Percentiles rank a stretch among this genome's conserved stretches.
Conservation (phyloP, 257 asterid genomes). For the Coffea canephora region DNA sequence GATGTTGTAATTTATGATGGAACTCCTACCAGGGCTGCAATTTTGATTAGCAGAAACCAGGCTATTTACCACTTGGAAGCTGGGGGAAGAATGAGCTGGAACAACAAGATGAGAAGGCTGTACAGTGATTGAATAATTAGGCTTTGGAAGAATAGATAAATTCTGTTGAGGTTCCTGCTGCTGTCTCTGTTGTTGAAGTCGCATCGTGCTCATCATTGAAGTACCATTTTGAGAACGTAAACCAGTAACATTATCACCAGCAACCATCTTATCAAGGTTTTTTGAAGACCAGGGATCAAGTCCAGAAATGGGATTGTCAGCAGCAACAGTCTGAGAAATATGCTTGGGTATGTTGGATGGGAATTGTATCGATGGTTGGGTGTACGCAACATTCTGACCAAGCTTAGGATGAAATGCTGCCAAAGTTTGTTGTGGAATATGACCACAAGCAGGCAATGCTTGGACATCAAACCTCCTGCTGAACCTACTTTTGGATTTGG, state of each 20-base stretch:
- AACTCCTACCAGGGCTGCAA: conserved; percentile 34
- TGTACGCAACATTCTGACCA: conserved; percentile 49
- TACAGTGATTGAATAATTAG: conserved; percentile 48
- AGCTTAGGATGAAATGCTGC: conserved; percentile 63
- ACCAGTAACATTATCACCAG: conserved; percentile 35
- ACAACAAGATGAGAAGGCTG: conserved; percentile 77
- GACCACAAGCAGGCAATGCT: conserved; percentile 65
- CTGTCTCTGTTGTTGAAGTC: conserved; percentile 35
- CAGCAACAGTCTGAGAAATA: conserved; percentile 36
- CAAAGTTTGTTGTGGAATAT: conserved; percentile 62
- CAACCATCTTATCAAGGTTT: conserved; percentile 30
- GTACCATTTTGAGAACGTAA: conserved; percentile 36
- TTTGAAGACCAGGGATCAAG: conserved; percentile 47
- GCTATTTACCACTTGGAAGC: conserved; percentile 44
- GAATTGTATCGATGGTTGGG: conserved; percentile 54
- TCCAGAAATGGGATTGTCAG: conserved; percentile 38
- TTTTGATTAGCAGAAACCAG: conserved; percentile 39
- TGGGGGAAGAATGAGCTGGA: conserved; percentile 57
- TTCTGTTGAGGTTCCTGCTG: conserved; percentile 36
- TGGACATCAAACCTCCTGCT: conserved; percentile 63
- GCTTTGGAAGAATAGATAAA: conserved; percentile 34
- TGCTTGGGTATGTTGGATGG: conserved; percentile 44
- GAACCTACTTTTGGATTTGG: conserved; percentile 52
- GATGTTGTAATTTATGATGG: conserved; percentile 33
- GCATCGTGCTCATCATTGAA: conserved; percentile 40